These are phyloP conservation scores for Alternaria atra DNA, from an alignment of 2,329 filamentous ascomycete species.

Conservation along the genomic window DNA sequence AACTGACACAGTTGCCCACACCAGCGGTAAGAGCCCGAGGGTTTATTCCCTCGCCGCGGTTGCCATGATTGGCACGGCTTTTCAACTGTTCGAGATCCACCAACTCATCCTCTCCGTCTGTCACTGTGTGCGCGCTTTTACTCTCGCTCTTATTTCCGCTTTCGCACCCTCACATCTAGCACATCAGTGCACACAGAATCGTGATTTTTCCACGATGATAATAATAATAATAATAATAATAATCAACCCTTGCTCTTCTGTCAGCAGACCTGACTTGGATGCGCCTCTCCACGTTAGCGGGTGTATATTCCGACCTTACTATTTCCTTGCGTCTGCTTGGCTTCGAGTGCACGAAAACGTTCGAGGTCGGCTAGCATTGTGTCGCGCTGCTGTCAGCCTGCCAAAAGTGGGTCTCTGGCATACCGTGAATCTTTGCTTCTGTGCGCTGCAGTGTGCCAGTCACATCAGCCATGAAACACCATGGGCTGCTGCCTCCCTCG, in stretches of 20 bases:
- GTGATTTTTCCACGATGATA: conserved; percentile 9
- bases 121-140: conserved; percentile 2
- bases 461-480: conserved; percentile 10
- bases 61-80: conserved; percentile 12
- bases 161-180: conserved; percentile 5
- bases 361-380: conserved; percentile 27
- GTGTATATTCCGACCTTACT: conserved; percentile 7
- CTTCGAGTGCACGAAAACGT: conserved; percentile 22
- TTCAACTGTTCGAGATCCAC: conserved; percentile 11
- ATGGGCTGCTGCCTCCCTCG: conserved; percentile 15
- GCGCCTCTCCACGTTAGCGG: conserved; percentile 15
- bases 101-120: background rate
- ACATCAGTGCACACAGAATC: background rate
- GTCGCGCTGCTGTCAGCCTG: conserved; percentile 25
- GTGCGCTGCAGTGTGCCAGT: conserved; percentile 20
- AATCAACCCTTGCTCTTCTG: conserved; percentile 6
- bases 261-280: conserved; percentile 20
- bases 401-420: conserved; percentile 21
- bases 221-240: background rate
- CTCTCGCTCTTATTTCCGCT: conserved; percentile 23
- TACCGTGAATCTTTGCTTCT: conserved; percentile 23
- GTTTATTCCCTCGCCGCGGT: conserved; percentile 8
- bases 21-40: conserved; percentile 14
- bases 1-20: conserved; percentile 20
- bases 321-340: conserved; percentile 8